phyloP scores from a whole-genome alignment of 2,329 filamentous ascomycete genomes.

The Calonectria fujianensis region DNA sequence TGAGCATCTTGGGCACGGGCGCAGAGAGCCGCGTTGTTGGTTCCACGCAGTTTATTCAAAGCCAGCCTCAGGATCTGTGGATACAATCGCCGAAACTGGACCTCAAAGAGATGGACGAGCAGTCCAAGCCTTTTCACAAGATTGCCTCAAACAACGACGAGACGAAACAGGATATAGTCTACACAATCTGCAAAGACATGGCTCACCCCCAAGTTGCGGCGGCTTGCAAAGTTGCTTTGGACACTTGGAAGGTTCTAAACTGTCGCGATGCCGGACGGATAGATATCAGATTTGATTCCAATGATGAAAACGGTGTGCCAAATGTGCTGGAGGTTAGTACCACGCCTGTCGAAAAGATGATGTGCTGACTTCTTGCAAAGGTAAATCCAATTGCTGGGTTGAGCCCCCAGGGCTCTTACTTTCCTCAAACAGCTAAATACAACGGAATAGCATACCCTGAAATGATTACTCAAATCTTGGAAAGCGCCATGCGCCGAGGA shows the following conservation, averaged over 20 bases:
- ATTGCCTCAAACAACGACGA: background rate
- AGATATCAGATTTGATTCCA: background rate
- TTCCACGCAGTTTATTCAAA: background rate
- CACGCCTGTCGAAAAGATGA: background rate
- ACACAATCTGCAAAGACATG: background rate
- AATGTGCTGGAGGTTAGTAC: background rate
- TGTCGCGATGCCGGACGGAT: background rate
- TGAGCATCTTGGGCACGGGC: background rate
- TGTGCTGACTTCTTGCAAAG: background rate
- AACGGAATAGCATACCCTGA: background rate
- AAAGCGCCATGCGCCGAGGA: background rate
- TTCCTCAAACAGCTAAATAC: background rate
- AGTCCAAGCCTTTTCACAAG: background rate
- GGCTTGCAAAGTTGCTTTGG: background rate
- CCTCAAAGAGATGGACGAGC: background rate
- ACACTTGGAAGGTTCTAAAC: background rate
- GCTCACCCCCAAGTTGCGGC: background rate
- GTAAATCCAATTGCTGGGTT: background rate
- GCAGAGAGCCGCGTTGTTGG: background rate
- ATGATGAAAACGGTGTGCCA: background rate
- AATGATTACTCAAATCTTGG: background rate
- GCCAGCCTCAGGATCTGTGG: background rate
- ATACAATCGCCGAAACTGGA: background rate
- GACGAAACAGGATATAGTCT: background rate
- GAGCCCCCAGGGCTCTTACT: background rate